Evolutionary conservation across 352 stramenopile genomes (phyloP).

Genomic region (Pythium biforme): DNA sequence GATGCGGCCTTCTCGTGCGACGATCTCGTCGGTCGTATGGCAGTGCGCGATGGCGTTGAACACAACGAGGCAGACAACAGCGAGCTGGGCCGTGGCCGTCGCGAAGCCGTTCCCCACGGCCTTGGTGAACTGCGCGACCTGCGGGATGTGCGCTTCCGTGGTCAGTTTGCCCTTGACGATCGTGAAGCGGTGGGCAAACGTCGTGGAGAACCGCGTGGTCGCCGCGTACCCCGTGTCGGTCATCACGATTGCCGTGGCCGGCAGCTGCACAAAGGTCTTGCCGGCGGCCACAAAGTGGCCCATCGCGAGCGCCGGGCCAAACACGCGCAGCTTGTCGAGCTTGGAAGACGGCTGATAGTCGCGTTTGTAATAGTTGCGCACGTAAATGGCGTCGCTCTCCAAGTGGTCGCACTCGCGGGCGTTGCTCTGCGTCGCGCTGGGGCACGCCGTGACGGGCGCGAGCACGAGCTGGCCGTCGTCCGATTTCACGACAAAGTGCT

Average conservation of each 20-base stretch:
- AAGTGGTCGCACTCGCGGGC: conserved; percentile 23
- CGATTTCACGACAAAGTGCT: conserved; percentile 15
- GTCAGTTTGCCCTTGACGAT: conserved; percentile 8
- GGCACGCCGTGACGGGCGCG: conserved; percentile 9
- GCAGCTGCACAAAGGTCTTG: conserved; percentile 23
- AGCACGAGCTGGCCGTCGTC: conserved; percentile 12
- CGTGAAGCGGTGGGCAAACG: conserved; percentile 13
- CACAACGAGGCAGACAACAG: conserved; percentile 19
- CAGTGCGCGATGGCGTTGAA: conserved; percentile 25
- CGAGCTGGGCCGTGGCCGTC: conserved; percentile 13
- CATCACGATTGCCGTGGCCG: conserved; percentile 19
- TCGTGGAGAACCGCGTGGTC: conserved; percentile 22
- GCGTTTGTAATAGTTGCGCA: conserved; percentile 16
- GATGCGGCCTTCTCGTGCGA: conserved; percentile 10
- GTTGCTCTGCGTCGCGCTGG: conserved; percentile 24
- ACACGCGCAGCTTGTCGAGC: conserved; percentile 22
- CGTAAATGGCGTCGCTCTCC: conserved; percentile 15
- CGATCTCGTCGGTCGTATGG: conserved; percentile 12
- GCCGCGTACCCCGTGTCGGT: conserved; percentile 21
- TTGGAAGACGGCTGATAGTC: conserved; percentile 17
- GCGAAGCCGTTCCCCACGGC: conserved; percentile 26
- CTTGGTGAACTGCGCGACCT: conserved; percentile 16
- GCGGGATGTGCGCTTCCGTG: conserved; percentile 11
- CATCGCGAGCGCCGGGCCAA: conserved; percentile 18
- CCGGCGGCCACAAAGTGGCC: conserved; percentile 24